Conservation (phyloP, 1,139 yeast species). For the Suhomyces bokatorum region DNA sequence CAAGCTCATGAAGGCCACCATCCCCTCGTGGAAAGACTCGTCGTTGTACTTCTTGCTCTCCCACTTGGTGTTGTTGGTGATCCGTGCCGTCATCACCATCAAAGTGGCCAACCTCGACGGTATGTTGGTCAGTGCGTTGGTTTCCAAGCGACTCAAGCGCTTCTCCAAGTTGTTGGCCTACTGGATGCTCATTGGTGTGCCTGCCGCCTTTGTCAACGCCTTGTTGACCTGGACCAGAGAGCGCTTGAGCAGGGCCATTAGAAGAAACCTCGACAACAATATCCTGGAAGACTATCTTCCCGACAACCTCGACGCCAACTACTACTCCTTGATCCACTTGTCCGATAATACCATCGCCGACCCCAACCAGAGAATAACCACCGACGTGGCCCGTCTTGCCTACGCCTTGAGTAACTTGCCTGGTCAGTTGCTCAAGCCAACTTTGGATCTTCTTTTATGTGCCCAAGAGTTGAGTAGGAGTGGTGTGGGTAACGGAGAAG, state of each 20-base stretch:
- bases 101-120: constrained; percentile 90
- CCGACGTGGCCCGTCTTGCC: constrained; percentile 76
- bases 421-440: constrained; percentile 85
- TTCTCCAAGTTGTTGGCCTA: constrained; percentile 64
- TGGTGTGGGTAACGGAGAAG: constrained; percentile 83
- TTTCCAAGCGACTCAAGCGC: constrained; percentile 63
- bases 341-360: constrained; percentile 60
- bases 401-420: constrained; percentile 73
- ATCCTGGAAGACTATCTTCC: constrained; percentile 72
- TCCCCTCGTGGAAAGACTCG: constrained; percentile 36
- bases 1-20: constrained; percentile 38
- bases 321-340: constrained; percentile 56
- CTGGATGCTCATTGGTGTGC: constrained; percentile 87
- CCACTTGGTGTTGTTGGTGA: constrained; percentile 63
- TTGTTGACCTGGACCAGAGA: constrained; percentile 71
- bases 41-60: constrained; percentile 46
- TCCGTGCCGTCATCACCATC: constrained; percentile 73
- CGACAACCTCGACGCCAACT: constrained; percentile 52
- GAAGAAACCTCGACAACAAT: constrained; percentile 63
- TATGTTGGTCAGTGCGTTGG: constrained; percentile 76
- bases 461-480: constrained; percentile 75
- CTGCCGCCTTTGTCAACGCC: constrained; percentile 81
- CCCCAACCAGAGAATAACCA: constrained; percentile 81
- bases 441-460: constrained; percentile 77
- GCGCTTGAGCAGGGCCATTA: constrained; percentile 62